Base-by-base conservation (phyloP, 345 rosid genomes). In the Euphorbia lathyris region DNA sequence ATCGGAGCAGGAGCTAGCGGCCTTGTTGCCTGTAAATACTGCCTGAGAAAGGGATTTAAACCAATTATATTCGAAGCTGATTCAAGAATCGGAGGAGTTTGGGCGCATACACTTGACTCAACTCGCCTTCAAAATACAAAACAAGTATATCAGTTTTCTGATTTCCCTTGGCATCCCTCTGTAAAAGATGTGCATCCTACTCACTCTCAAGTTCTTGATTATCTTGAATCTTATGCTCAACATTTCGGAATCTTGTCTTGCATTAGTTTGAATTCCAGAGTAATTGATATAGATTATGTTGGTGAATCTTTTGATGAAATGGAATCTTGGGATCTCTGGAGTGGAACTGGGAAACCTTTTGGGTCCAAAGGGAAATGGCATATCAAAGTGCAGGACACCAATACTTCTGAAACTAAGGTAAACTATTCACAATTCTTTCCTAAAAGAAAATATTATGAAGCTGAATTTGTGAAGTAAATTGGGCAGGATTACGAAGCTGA, bases 1-100 rank as follows among this genome's bases (percentile, higher is more conserved):
- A 64, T 77, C 3, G 85, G 85, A 69, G 83, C 82, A 7, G 82
- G 85, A 16, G 22, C 66, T 9, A 82, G 87, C 22, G 87, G 87
- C 32, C 83, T 84, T 16, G 52, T 79, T 3, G 82, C 87, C 17
- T 79, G 81, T 32, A 79, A 80, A 71, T 65, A 80, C 65, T 14
- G 7, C 8, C 53, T 79, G 26, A 57, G 63, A 38, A 79, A 70
- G 29, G 85, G 85, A 16, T 80, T 74, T 45, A 11, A 68, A 13
- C 82, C 81, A 0, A 55, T 68, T 1, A 83, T 82, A 40, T 84
- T 84, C 11, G 85, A 84, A 71, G 74, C 79, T 7, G 56, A 71
- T 0, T 26, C 27, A 17, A 17, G 36, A 9, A 26, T 79, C 7
- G 82, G 84, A 23, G 85, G 85, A 0, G 68, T 79, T 9, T 82